Conservation (phyloP, 805 yeast genomes). For the Wickerhamomyces silvicola region DNA sequence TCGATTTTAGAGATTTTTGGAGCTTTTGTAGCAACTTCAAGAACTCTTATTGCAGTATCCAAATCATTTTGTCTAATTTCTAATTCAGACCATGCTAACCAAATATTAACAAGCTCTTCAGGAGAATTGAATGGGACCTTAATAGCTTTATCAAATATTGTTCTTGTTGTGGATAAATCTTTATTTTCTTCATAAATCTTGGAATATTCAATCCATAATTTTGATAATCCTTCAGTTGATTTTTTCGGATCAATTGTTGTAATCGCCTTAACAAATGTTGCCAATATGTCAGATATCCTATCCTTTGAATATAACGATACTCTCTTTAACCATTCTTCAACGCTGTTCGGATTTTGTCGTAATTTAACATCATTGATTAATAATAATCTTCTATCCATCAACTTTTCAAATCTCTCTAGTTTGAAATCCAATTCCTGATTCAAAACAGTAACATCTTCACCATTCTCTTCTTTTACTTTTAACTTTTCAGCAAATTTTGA, state of each 20-base stretch:
- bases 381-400: slow-evolving; percentile 52
- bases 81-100: slow-evolving; percentile 72
- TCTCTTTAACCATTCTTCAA: slow-evolving; percentile 66
- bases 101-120: slow-evolving; percentile 61
- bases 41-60: slow-evolving; percentile 34
- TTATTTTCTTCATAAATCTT: slow-evolving; percentile 48
- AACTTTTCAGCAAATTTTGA: slow-evolving; percentile 10
- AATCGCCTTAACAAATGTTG: slow-evolving; percentile 61
- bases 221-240: slow-evolving; percentile 39
- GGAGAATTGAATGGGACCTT: slow-evolving; percentile 61
- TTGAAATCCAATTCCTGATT: slow-evolving; percentile 35
- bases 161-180: slow-evolving; percentile 54
- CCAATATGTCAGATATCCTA: slow-evolving; percentile 37
- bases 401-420: slow-evolving; percentile 42
- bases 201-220: slow-evolving; percentile 70
- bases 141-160: slow-evolving; percentile 55
- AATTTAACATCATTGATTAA: slow-evolving; percentile 62
- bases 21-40: slow-evolving; percentile 35
- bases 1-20: slow-evolving; percentile 29
- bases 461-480: slow-evolving; percentile 7
- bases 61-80: slow-evolving; percentile 46
- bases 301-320: slow-evolving; percentile 37
- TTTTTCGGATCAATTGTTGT: slow-evolving; percentile 56
- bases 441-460: slow-evolving; percentile 12
- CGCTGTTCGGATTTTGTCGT: slow-evolving; percentile 53